A percentile compares a stretch with the other conserved stretches of the same genome.
phyloP scores from a whole-genome alignment of 257 asterid species.

The Nicotiana knightiana region DNA sequence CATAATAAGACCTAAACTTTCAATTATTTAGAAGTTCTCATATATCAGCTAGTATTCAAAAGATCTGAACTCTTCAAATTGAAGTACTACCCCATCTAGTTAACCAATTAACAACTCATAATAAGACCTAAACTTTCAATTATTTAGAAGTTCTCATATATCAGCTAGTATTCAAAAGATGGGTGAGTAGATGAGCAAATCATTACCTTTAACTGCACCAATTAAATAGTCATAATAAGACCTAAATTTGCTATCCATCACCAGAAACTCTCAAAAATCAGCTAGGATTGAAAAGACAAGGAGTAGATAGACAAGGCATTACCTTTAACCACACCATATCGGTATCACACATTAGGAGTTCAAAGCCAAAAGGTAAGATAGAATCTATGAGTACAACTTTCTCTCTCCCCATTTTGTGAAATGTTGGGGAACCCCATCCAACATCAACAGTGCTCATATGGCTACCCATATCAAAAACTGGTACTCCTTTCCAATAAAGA shows the following conservation, averaged over 20 bases:
- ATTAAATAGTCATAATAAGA: not conserved
- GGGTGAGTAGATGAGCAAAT: slow-evolving; percentile 16
- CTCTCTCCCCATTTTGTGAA: slow-evolving; percentile 98
- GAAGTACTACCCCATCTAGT: not conserved
- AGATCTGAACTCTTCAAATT: not conserved
- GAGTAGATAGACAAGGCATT: slow-evolving; percentile 20
- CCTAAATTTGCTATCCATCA: not conserved
- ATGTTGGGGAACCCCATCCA: slow-evolving; percentile 94
- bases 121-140: not conserved
- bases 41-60: not conserved
- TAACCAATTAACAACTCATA: not conserved
- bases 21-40: not conserved
- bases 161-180: not conserved
- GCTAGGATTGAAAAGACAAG: not conserved
- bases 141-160: not conserved
- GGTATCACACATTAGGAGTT: slow-evolving; percentile 93
- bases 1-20: not conserved
- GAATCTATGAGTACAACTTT: slow-evolving; percentile 86
- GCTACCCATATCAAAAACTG: slow-evolving; percentile 96
- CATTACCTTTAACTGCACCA: slow-evolving; percentile 71
- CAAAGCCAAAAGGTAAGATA: slow-evolving; percentile 79
- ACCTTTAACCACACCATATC: slow-evolving; percentile 99
- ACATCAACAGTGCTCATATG: slow-evolving; percentile 97
- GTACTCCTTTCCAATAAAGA: slow-evolving; percentile 95
- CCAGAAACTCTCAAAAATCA: not conserved